These are phyloP conservation scores for Sporothrix pallida DNA, from an alignment of 2,329 filamentous ascomycete species.

Conservation along the genomic window DNA sequence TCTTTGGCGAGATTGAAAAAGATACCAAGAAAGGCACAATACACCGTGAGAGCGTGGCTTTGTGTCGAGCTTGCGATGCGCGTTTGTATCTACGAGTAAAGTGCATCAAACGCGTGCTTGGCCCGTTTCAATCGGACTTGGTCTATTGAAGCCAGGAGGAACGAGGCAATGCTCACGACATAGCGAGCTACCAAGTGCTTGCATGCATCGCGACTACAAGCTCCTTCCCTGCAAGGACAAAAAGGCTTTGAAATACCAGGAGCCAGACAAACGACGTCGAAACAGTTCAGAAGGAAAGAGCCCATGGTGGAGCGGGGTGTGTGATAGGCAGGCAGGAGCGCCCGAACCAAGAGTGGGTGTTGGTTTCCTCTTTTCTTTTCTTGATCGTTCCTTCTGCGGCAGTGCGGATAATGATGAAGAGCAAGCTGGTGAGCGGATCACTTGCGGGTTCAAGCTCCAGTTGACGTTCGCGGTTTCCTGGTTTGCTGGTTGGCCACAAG, in stretches of 20 bases:
- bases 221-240: conserved; percentile 11
- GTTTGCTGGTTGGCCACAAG: conserved; percentile 28
- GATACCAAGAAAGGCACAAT: background rate
- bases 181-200: conserved; percentile 7
- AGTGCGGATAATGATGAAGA: conserved; percentile 14
- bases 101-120: conserved; percentile 19
- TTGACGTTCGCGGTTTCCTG: conserved; percentile 6
- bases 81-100: background rate
- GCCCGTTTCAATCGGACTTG: background rate
- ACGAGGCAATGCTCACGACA: conserved; percentile 15
- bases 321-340: conserved; percentile 27
- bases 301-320: conserved; percentile 20
- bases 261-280: too few relatives aligned
- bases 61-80: background rate
- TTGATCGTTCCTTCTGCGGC: conserved; percentile 17
- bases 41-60: background rate
- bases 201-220: conserved; percentile 24
- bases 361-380: background rate
- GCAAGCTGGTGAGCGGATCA: conserved; percentile 3
- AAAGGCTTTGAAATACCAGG: background rate
- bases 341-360: conserved; percentile 15
- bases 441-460: background rate
- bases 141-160: background rate
- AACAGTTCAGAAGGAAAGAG: background rate
- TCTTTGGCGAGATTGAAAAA: conserved; percentile 17